Evolutionary conservation across 148 eudicot species (phyloP).

Genomic region (Cornus controversa): DNA sequence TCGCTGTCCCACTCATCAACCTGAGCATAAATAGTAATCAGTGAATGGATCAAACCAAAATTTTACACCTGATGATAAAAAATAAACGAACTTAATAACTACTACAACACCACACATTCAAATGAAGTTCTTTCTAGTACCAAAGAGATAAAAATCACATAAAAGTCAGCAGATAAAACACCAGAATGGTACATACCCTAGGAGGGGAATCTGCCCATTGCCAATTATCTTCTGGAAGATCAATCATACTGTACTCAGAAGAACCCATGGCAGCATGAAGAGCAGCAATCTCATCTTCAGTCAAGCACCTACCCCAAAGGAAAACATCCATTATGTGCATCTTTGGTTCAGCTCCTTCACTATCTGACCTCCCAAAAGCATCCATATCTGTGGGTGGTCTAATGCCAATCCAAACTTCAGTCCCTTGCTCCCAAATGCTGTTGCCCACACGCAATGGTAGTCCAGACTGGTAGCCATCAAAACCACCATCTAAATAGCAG

Average conservation of each 20-base stretch:
- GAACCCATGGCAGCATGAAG: slow-evolving; percentile 76
- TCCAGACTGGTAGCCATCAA: slow-evolving; percentile 79
- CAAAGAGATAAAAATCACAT: not conserved
- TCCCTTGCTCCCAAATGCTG: slow-evolving; percentile 91
- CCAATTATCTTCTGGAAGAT: slow-evolving; percentile 87
- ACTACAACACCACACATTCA: no score
- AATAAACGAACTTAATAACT: no score
- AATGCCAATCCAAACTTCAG: slow-evolving; percentile 92
- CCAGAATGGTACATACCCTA: slow-evolving; percentile 54
- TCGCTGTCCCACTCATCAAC: slow-evolving; percentile 99
- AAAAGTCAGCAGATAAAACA: not conserved
- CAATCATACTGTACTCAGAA: slow-evolving; percentile 62
- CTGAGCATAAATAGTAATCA: slow-evolving; percentile 33
- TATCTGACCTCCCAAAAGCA: slow-evolving; percentile 97
- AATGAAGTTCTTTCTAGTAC: no score
- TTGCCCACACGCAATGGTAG: slow-evolving; percentile 61
- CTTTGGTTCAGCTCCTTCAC: slow-evolving; percentile 93
- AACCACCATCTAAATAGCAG: slow-evolving; percentile 90
- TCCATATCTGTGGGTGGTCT: slow-evolving; percentile 87
- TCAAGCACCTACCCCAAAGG: slow-evolving; percentile 98
- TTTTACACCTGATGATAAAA: not conserved
- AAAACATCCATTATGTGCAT: slow-evolving; percentile 98
- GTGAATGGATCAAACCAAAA: not conserved
- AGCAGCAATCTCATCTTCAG: slow-evolving; percentile 83
- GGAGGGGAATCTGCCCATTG: slow-evolving; percentile 94